Conservation (phyloP, 345 rosid genomes). For the Orychophragmus violaceus region DNA sequence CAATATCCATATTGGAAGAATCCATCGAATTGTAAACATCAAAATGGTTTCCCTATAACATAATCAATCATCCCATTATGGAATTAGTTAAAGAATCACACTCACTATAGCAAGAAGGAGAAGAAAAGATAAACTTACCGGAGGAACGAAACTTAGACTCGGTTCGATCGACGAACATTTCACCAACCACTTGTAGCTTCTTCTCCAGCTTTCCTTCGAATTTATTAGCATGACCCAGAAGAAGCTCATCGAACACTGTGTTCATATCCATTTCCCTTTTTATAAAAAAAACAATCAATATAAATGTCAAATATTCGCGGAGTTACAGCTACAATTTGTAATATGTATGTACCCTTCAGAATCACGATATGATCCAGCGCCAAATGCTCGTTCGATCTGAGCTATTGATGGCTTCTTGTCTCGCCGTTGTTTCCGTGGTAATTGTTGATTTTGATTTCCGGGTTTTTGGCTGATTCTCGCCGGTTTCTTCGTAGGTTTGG, state of each 20-base stretch:
- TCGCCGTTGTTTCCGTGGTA: constrained; percentile 7
- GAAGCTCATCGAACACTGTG: constrained; percentile 42
- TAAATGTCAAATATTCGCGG: not conserved
- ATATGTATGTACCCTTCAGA: constrained; percentile 36
- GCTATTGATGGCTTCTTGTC: constrained; percentile 41
- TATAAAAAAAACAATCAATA: not conserved
- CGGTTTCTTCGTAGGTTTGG: not conserved
- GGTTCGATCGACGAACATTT: constrained; percentile 41
- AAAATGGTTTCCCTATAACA: constrained; percentile 56
- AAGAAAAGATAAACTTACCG: constrained; percentile 29
- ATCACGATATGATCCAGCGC: constrained; percentile 77
- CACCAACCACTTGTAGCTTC: constrained; percentile 68
- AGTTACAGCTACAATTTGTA: not conserved
- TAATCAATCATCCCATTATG: not conserved
- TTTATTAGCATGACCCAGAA: constrained; percentile 36
- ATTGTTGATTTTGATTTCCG: constrained; percentile 11
- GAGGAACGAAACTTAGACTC: constrained; percentile 50
- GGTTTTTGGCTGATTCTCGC: not conserved
- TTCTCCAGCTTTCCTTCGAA: constrained; percentile 56
- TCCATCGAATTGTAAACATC: constrained; percentile 42
- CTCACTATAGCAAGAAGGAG: not conserved
- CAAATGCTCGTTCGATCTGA: constrained; percentile 71
- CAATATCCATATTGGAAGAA: constrained; percentile 58
- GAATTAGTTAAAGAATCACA: no score
- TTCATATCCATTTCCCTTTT: constrained; percentile 43